These are phyloP conservation scores for Boletus bicolor DNA, from an alignment of 768 basidiomycete species.

Conservation along the genomic window DNA sequence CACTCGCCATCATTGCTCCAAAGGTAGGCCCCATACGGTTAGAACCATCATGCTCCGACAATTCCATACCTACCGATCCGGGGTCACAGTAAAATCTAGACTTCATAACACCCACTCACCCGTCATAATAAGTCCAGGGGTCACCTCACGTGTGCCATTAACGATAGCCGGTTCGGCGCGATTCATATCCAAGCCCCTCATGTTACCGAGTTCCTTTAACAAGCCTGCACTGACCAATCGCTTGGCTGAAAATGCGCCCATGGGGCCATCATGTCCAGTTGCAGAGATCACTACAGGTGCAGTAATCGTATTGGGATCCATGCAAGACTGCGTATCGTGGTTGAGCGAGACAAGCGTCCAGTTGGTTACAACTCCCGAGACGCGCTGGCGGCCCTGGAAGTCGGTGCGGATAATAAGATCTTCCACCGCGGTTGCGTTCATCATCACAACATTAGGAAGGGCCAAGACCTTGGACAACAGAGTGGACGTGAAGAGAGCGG, in stretches of 20 bases:
- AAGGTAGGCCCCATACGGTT: conserved; percentile 80
- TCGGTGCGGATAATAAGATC: conserved; percentile 69
- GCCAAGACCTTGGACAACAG: conserved; percentile 67
- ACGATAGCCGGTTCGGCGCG: conserved; percentile 81
- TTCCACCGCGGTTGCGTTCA: conserved; percentile 81
- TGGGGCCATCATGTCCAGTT: conserved; percentile 75
- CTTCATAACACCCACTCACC: conserved; percentile 38
- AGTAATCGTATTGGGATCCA: conserved; percentile 82
- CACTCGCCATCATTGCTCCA: conserved; percentile 77
- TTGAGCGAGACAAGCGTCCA: conserved; percentile 49
- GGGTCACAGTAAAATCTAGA: background rate
- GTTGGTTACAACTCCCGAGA: conserved; percentile 55
- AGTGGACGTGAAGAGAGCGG: conserved; percentile 78
- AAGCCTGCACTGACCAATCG: conserved; percentile 73
- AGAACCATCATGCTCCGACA: conserved; percentile 76
- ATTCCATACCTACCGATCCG: conserved; percentile 63
- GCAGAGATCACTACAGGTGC: conserved; percentile 70
- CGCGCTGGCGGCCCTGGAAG: conserved; percentile 39
- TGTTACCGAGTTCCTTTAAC: conserved; percentile 71
- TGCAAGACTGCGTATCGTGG: conserved; percentile 76
- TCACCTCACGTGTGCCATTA: conserved; percentile 72
- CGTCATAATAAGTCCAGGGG: conserved; percentile 70
- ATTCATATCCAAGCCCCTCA: conserved; percentile 79
- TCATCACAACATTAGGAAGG: conserved; percentile 66
- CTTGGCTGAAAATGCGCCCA: conserved; percentile 82